Conservation (phyloP, 345 rosid species). For the Euphorbia peplus region DNA sequence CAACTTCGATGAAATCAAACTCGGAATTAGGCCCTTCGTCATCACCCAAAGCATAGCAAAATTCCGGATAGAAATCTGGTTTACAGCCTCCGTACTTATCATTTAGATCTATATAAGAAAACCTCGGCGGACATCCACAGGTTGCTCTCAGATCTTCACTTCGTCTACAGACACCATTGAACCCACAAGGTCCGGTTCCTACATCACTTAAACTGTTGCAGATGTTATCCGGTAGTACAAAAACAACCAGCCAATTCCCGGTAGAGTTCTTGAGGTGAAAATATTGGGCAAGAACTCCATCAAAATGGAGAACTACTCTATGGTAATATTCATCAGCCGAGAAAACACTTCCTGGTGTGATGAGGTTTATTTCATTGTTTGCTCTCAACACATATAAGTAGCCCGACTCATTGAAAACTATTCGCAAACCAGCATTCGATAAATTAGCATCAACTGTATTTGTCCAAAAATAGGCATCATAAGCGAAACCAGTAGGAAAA, state of each 20-base stretch:
- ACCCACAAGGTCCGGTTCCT: slow-evolving; percentile 42
- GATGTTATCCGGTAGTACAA: slow-evolving; percentile 27
- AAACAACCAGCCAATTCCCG: slow-evolving; percentile 17
- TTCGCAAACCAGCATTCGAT: slow-evolving; percentile 22
- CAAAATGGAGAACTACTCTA: slow-evolving; percentile 34
- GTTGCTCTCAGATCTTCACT: slow-evolving; percentile 14
- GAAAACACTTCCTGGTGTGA: not conserved
- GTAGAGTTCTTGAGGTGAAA: slow-evolving; percentile 20
- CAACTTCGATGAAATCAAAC: slow-evolving; percentile 16
- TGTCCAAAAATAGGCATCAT: slow-evolving; percentile 24
- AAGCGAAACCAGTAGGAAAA: slow-evolving; percentile 15
- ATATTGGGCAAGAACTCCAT: slow-evolving; percentile 34
- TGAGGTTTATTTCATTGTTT: slow-evolving; percentile 2
- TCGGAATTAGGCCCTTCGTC: slow-evolving; percentile 19
- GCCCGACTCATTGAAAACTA: slow-evolving; percentile 30
- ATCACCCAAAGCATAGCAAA: no score
- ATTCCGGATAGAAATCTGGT: slow-evolving; percentile 23
- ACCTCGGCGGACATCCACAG: slow-evolving; percentile 33
- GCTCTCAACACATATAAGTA: slow-evolving; percentile 23
- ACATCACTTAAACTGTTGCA: not conserved
- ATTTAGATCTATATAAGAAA: slow-evolving; percentile 24
- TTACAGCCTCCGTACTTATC: slow-evolving; percentile 35
- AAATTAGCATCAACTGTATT: slow-evolving; percentile 3
- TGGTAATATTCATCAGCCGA: slow-evolving; percentile 16
- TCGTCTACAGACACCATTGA: slow-evolving; percentile 31